Percentiles rank a stretch among this genome's conserved stretches.
These are phyloP conservation scores for Geosmithia putterillii DNA, from an alignment of 2,329 filamentous ascomycete species.

Conservation along the genomic window DNA sequence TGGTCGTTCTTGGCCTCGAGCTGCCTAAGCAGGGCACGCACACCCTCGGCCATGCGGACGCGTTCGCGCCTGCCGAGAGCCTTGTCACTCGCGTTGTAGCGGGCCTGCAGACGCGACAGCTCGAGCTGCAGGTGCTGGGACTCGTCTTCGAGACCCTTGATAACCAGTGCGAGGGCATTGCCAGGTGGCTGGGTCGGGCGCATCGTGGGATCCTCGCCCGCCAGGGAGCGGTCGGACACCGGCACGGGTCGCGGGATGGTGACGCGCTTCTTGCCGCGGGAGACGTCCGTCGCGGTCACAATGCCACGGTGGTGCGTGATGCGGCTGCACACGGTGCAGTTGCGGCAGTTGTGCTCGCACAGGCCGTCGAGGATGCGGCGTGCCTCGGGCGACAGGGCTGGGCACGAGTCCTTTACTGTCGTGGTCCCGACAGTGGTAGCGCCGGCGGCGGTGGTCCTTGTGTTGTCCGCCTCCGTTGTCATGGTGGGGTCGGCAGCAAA, in stretches of 20 bases:
- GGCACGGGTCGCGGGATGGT: conserved; percentile 52
- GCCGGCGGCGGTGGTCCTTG: conserved; percentile 6
- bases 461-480: conserved; percentile 7
- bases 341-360: conserved; percentile 40
- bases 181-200: conserved; percentile 59
- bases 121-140: conserved; percentile 62
- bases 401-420: conserved; percentile 18
- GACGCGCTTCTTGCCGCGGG: conserved; percentile 42
- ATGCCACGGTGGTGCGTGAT: conserved; percentile 32
- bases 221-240: conserved; percentile 47
- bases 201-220: conserved; percentile 38
- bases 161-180: conserved; percentile 65
- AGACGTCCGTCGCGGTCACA: conserved; percentile 22
- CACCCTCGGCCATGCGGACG: conserved; percentile 44
- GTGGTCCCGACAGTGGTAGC: no score
- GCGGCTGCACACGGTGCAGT: conserved; percentile 45
- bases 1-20: conserved; percentile 67
- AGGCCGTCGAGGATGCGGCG: conserved; percentile 39
- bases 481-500: not conserved
- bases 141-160: conserved; percentile 74
- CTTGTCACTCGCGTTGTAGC: conserved; percentile 56
- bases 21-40: conserved; percentile 47
- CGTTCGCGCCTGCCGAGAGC: conserved; percentile 53
- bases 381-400: conserved; percentile 38
- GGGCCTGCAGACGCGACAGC: conserved; percentile 46